A percentile compares a stretch with the other conserved stretches of the same genome.
These are phyloP conservation scores for Gossypium schwendimanii DNA, from an alignment of 441 rosid genomes.

Conservation along the genomic window DNA sequence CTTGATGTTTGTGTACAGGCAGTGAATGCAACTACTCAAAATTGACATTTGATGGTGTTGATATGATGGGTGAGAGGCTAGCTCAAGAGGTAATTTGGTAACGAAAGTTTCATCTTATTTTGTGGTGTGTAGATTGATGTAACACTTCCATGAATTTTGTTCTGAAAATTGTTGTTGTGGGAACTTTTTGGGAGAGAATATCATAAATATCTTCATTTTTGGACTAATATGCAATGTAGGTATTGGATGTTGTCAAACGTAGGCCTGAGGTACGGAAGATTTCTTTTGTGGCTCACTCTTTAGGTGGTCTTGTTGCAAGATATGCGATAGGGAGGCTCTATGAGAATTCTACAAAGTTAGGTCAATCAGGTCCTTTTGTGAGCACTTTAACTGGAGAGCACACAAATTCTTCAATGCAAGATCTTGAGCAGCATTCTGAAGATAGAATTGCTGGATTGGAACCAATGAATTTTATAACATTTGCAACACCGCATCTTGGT, in stretches of 20 bases:
- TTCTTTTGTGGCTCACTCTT: conserved; percentile 87
- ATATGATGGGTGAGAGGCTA: conserved; percentile 87
- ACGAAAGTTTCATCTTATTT: conserved; percentile 13
- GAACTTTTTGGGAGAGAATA: not conserved
- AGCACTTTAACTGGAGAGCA: conserved; percentile 22
- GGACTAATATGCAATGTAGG: conserved; percentile 37
- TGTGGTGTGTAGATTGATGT: not conserved
- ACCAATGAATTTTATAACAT: conserved; percentile 84
- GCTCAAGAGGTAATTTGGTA: conserved; percentile 64
- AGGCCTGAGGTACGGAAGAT: conserved; percentile 61
- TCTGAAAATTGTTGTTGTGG: not conserved
- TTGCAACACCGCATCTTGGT: conserved; percentile 98
- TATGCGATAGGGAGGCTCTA: conserved; percentile 84
- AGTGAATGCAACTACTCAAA: conserved; percentile 69
- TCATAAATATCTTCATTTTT: conserved; percentile 6
- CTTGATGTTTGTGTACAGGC: conserved; percentile 41
- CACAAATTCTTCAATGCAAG: conserved; percentile 19
- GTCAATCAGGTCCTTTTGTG: conserved; percentile 4
- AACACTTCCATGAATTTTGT: not conserved
- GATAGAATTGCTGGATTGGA: conserved; percentile 76
- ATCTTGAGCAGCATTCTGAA: conserved; percentile 27
- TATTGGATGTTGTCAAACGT: conserved; percentile 50
- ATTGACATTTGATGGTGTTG: conserved; percentile 89
- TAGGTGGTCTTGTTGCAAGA: conserved; percentile 93
- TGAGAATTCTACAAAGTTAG: conserved; percentile 26